Percentiles rank a stretch among this genome's conserved stretches.
These are phyloP conservation scores for Coemansia sp. DNA, from an alignment of 192 early-diverging fungal species.

Conservation along the genomic window DNA sequence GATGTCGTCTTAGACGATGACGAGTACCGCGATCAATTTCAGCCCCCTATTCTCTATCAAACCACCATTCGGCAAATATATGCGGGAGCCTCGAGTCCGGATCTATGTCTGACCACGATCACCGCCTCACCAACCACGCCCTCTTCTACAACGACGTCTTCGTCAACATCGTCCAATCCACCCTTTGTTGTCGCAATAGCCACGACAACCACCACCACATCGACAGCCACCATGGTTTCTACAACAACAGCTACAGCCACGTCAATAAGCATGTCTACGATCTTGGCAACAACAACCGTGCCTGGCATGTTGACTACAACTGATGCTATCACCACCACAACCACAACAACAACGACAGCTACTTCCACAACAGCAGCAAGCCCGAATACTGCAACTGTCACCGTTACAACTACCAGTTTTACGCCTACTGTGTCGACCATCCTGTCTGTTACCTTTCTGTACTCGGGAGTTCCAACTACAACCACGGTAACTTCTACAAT, in stretches of 20 bases:
- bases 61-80: background rate
- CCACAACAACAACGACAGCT: constrained; percentile 11
- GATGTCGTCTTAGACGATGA: constrained; percentile 4
- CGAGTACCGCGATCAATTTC: background rate
- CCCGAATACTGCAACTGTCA: constrained; percentile 6
- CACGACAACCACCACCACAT: background rate
- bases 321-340: background rate
- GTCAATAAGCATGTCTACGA: background rate
- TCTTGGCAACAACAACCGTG: background rate
- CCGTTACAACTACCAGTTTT: constrained; percentile 9
- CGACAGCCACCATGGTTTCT: background rate
- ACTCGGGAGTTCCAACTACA: background rate
- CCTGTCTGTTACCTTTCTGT: background rate
- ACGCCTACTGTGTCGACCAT: background rate
- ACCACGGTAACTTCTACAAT: background rate
- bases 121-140: background rate
- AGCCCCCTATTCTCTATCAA: background rate
- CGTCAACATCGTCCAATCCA: background rate
- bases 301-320: constrained; percentile 1
- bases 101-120: background rate
- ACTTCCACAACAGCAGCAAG: constrained; percentile 12
- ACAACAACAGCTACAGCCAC: constrained; percentile 3
- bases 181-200: background rate
- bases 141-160: background rate
- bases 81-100: background rate